Evolutionary conservation across 352 stramenopile species (phyloP).

Genomic region (Phytopythium aichiense): DNA sequence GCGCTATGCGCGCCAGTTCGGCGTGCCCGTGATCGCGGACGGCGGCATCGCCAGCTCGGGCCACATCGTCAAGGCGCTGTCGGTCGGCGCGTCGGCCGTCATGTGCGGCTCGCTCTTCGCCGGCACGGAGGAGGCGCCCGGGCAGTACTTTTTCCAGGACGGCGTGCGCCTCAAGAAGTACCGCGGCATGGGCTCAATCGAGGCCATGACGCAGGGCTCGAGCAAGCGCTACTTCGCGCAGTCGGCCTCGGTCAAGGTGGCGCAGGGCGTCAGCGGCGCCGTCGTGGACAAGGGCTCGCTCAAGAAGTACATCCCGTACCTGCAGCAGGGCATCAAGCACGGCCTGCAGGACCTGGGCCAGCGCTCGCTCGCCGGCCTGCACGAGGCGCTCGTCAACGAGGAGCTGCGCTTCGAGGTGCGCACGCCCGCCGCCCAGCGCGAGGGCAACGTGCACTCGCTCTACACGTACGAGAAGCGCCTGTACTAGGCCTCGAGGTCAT

Average conservation of each 20-base stretch:
- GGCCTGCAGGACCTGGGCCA: constrained; percentile 98
- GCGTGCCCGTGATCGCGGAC: constrained; percentile 98
- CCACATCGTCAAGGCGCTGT: constrained; percentile 99
- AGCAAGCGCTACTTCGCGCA: constrained; percentile 96
- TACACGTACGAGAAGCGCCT: constrained; percentile 96
- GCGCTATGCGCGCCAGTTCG: constrained; percentile 94
- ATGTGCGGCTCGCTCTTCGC: constrained; percentile 99
- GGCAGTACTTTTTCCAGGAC: constrained; percentile 99
- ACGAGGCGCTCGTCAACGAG: constrained; percentile 73
- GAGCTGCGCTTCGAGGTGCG: constrained; percentile 96
- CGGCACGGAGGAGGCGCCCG: constrained; percentile 98
- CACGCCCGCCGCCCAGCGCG: constrained; percentile 97
- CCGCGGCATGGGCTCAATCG: constrained; percentile 97
- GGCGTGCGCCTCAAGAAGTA: constrained; percentile 99
- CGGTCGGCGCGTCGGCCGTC: constrained; percentile 95
- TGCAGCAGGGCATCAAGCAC: constrained; percentile 98
- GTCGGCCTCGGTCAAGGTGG: constrained; percentile 95
- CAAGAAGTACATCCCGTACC: constrained; percentile 98
- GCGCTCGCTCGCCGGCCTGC: constrained; percentile 86
- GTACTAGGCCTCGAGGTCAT: constrained; percentile 38
- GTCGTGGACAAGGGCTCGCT: constrained; percentile 99
- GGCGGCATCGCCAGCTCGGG: constrained; percentile 98
- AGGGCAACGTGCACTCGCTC: constrained; percentile 98
- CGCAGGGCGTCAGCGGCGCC: constrained; percentile 97
- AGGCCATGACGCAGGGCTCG: constrained; percentile 98